Evolutionary conservation across 768 basidiomycete species (phyloP).

Genomic region (Tylopilus intermedius): DNA sequence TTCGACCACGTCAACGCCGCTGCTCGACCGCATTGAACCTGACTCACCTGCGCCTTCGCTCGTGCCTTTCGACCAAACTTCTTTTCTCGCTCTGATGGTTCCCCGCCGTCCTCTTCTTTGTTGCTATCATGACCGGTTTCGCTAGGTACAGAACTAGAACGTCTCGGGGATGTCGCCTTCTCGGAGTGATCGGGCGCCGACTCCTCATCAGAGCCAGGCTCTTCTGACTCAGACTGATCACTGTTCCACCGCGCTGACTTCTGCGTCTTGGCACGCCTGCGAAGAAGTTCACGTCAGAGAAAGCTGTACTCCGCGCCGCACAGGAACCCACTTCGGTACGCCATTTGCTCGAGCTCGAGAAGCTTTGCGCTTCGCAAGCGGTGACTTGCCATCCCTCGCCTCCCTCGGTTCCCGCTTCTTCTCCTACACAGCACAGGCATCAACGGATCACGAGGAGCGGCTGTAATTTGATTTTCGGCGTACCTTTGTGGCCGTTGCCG

Average conservation of each 20-base stretch:
- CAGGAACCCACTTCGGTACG: conserved; percentile 21
- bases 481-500: conserved; percentile 27
- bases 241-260: conserved; percentile 29
- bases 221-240: conserved; percentile 30
- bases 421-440: conserved; percentile 27
- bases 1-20: conserved; percentile 4
- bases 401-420: conserved; percentile 35
- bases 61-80: conserved; percentile 37
- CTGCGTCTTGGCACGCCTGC: conserved; percentile 27
- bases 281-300: conserved; percentile 5
- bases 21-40: not conserved
- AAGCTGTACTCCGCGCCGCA: not conserved
- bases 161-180: conserved; percentile 17
- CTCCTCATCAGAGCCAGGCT: conserved; percentile 19
- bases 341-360: conserved; percentile 30
- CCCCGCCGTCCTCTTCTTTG: conserved; percentile 27
- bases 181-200: conserved; percentile 41
- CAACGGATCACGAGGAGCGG: conserved; percentile 4
- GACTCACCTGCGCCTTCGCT: conserved; percentile 37
- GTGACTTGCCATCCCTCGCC: conserved; percentile 47
- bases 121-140: conserved; percentile 29
- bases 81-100: conserved; percentile 30
- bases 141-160: conserved; percentile 37
- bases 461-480: conserved; percentile 6
- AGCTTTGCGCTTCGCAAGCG: conserved; percentile 52